phyloP scores from a whole-genome alignment of 2,329 filamentous ascomycete species.

The Colletotrichum nymphaeae region DNA sequence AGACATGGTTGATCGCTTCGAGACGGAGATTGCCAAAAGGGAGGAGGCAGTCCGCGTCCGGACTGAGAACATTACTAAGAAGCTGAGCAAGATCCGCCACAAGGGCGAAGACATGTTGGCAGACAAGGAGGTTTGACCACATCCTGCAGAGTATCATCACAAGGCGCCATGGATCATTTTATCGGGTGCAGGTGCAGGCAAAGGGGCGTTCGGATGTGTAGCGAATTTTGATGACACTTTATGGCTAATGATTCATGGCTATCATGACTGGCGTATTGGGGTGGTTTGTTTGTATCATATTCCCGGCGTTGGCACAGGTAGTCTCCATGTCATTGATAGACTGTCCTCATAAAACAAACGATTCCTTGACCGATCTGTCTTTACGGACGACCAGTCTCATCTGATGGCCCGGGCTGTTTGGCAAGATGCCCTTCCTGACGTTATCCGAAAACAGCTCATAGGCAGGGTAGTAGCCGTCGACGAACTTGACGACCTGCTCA shows the following conservation, averaged over 20 bases:
- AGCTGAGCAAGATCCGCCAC: conserved; percentile 65
- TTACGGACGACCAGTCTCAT: conserved; percentile 71
- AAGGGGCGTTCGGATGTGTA: conserved; percentile 6
- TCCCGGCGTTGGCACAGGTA: background rate
- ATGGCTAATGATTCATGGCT: conserved; percentile 31
- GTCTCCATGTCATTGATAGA: background rate
- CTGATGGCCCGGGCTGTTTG: conserved; percentile 62
- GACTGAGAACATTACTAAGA: conserved; percentile 65
- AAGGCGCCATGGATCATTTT: background rate
- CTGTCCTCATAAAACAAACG: conserved; percentile 56
- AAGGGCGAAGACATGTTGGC: conserved; percentile 68
- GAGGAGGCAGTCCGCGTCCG: conserved; percentile 66
- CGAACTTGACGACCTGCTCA: conserved; percentile 81
- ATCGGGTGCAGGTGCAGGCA: background rate
- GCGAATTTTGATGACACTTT: conserved; percentile 27
- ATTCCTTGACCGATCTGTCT: conserved; percentile 69
- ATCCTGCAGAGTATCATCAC: background rate
- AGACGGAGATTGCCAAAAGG: conserved; percentile 64
- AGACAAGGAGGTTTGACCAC: conserved; percentile 48
- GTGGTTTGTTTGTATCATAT: background rate
- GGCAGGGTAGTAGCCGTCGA: conserved; percentile 75
- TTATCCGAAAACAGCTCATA: conserved; percentile 76
- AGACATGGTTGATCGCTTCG: conserved; percentile 60
- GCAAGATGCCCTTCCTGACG: conserved; percentile 68
- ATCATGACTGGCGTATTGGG: conserved; percentile 5